A percentile compares a stretch with the other conserved stretches of the same genome.
phyloP scores from a whole-genome alignment of 1,284 basidiomycete species.

The Inonotus hispidus region DNA sequence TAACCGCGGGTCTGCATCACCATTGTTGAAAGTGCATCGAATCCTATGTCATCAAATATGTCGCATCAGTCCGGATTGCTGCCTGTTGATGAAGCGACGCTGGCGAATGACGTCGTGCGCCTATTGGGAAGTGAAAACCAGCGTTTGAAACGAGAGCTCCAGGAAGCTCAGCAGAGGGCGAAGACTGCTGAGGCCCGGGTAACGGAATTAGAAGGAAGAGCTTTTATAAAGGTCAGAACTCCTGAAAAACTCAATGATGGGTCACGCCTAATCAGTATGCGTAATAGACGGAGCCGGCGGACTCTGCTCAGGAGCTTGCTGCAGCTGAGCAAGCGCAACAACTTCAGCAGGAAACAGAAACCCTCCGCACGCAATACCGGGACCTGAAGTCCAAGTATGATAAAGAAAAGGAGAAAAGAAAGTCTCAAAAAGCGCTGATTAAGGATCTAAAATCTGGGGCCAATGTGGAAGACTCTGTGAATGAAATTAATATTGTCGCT shows the following conservation, averaged over 20 bases:
- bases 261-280: not conserved
- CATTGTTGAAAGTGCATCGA: not conserved
- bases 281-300: not conserved
- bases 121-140: constrained; percentile 3
- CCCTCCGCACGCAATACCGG: not conserved
- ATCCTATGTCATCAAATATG: not conserved
- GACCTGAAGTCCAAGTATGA: not conserved
- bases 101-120: constrained; percentile 1
- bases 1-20: too few relatives aligned
- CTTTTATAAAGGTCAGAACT: not conserved
- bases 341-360: not conserved
- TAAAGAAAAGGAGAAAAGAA: constrained; percentile 1
- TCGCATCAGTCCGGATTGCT: not conserved
- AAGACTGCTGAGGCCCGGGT: not conserved
- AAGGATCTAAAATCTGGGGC: not conserved
- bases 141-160: constrained; percentile 3
- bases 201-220: not conserved
- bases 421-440: not conserved
- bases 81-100: not conserved
- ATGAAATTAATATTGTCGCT: too few relatives aligned
- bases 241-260: not conserved
- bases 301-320: not conserved
- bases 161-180: not conserved
- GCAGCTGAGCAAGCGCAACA: not conserved
- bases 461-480: not conserved